These are phyloP conservation scores for Phaeotremella fagi DNA, from an alignment of 768 basidiomycete genomes.

Conservation along the genomic window DNA sequence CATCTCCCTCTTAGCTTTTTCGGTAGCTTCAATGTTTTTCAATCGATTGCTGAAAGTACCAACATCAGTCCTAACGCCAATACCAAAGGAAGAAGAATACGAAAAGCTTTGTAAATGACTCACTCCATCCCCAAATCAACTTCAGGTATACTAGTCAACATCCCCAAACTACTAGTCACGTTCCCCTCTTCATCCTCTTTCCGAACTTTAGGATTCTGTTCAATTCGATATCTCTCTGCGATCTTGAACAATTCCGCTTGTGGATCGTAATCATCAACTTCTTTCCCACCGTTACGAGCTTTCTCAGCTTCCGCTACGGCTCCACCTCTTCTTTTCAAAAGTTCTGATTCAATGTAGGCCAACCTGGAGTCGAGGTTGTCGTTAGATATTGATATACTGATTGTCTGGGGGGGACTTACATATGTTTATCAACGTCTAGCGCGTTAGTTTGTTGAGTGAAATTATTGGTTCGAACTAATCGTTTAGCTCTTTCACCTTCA, in stretches of 20 bases:
- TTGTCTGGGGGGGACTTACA: conserved; percentile 57
- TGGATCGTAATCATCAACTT: conserved; percentile 56
- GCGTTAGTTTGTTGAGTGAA: conserved; percentile 97
- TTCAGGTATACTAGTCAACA: conserved; percentile 97
- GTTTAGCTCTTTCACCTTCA: conserved; percentile 65
- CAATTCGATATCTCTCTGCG: conserved; percentile 53
- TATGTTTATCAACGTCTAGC: conserved; percentile 96
- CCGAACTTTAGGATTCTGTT: conserved; percentile 33
- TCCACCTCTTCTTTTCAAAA: conserved; percentile 64
- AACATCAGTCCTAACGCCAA: background rate
- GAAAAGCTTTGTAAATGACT: too few species aligned
- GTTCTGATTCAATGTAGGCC: conserved; percentile 93
- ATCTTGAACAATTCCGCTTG: conserved; percentile 73
- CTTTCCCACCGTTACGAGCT: conserved; percentile 10
- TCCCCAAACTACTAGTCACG: conserved; percentile 85
- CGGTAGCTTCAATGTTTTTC: conserved; percentile 95
- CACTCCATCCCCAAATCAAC: conserved; percentile 99
- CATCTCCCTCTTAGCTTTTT: conserved; percentile 85
- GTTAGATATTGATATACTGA: too few species aligned
- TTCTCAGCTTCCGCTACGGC: conserved; percentile 45
- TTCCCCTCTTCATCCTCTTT: conserved; percentile 74
- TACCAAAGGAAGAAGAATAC: too few species aligned
- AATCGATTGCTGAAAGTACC: conserved; percentile 63
- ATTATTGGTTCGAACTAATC: conserved; percentile 76
- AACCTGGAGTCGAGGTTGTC: too few species aligned